Base-by-base conservation (phyloP, 2,329 filamentous ascomycete species). In the Aureobasidium sp. region DNA sequence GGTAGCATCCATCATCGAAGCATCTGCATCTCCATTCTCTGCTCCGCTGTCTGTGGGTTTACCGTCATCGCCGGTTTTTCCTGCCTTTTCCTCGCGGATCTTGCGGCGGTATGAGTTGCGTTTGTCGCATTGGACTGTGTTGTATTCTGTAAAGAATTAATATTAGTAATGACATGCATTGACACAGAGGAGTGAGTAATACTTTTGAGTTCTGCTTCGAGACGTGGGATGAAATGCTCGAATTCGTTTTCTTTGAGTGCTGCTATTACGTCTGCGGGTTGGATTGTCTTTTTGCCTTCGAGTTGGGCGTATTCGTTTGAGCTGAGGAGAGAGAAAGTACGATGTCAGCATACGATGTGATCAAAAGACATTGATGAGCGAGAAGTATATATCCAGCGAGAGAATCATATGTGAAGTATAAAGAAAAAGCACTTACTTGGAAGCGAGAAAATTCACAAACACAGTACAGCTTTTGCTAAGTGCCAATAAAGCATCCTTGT, bases 391-490 rank as follows among this genome's bases (percentile, higher is more conserved):
- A n/a, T n/a, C n/a, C n/a, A n/a, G n/a, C n/a, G n/a, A n/a, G n/a
- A n/a, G n/a, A n/a, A n/a, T n/a, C n/a, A n/a, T n/a, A n/a, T n/a
- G n/a, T n/a, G n/a, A n/a, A n/a, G n/a, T n/a, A n/a, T n/a, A n/a
- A n/a, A n/a, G n/a, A n/a, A n/a, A n/a, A n/a, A n/a, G n/a, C n/a
- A n/a, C 91, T 64, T 85, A 95, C 93, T 90, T 87, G 68, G 88
- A 87, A 51, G 92, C 90, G 38, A 96, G 82, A 77, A 95, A 93
- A 79, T 89, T 95, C 71, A 96, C 91, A 74, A 96, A 96, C 0
- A 96, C 90, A 1, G 92, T 95, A 10, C 93, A 91, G 78, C 91
- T 92, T 80, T 95, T 95, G 70, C 88, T 91, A 81, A 96, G 86
- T 15, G 93, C 93, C 60, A 93, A 80, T 63, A 95, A 87, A 48